A percentile compares a stretch with the other conserved stretches of the same genome.
phyloP scores from a whole-genome alignment of 2,329 filamentous ascomycete species.

The Onygena corvina region DNA sequence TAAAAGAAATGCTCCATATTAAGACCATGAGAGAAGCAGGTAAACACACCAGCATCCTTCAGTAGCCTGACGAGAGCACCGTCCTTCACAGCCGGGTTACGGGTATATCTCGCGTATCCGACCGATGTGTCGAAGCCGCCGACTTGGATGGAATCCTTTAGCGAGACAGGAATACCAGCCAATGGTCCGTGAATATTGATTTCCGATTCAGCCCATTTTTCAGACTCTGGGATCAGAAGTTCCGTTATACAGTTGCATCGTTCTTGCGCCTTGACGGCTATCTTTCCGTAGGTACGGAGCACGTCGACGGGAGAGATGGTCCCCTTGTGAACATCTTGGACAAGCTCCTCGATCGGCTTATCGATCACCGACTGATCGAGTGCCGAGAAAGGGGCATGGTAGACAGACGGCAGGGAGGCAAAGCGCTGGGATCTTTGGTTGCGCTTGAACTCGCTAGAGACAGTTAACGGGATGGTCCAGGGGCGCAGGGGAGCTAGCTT shows the following conservation, averaged over 20 bases:
- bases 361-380: slow-evolving; percentile 56
- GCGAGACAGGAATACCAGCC: slow-evolving; percentile 72
- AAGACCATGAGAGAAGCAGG: background rate
- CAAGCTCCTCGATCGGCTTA: slow-evolving; percentile 64
- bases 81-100: slow-evolving; percentile 55
- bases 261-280: slow-evolving; percentile 68
- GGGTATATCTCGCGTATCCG: slow-evolving; percentile 62
- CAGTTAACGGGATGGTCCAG: background rate
- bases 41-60: slow-evolving; percentile 56
- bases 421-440: slow-evolving; percentile 60
- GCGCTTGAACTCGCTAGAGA: slow-evolving; percentile 62
- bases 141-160: slow-evolving; percentile 69
- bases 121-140: slow-evolving; percentile 73
- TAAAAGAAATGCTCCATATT: background rate
- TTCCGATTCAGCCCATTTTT: slow-evolving; percentile 53
- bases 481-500: slow-evolving; percentile 21
- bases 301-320: slow-evolving; percentile 56
- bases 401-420: slow-evolving; percentile 50
- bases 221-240: slow-evolving; percentile 65
- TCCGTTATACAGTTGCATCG: slow-evolving; percentile 87
- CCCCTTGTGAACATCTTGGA: slow-evolving; percentile 63
- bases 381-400: slow-evolving; percentile 53
- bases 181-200: slow-evolving; percentile 68
- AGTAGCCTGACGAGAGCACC: slow-evolving; percentile 62
- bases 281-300: slow-evolving; percentile 75